Evolutionary conservation across 1,284 basidiomycete species (phyloP), one percentile per base, ranked within the genome.

Genomic region (Papiliotrema laurentii): DNA sequence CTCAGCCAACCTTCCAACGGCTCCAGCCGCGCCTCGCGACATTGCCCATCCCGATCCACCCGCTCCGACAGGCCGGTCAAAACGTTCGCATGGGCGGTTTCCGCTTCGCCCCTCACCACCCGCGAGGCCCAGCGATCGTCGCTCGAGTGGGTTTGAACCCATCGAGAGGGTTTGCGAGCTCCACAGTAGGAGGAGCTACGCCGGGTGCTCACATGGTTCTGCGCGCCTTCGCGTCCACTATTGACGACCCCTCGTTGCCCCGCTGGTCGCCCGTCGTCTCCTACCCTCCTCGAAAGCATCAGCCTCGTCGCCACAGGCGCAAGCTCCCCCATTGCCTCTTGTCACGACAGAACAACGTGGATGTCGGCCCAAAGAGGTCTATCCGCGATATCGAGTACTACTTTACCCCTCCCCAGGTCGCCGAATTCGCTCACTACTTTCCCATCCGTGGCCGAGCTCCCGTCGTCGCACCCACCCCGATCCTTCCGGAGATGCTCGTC

Each of bases 191-290:
- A 0, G 53, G 60, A 3, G 39, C 50, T 5, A 49, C 16, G 27
- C 27, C 30, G n/a, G 16, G 16, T 30, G 56, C 64, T 4, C 66
- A 66, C 31, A 53, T 71, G 24, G 59, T 51, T 3, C 53, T 71
- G 0, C 52, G 69, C 27, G 66, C 69, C 2, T 60, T 71, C 18
- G n/a, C n/a, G n/a, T n/a, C n/a, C n/a, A n/a, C n/a, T n/a, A n/a
- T n/a, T n/a, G n/a, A n/a, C n/a, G n/a, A n/a, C n/a, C n/a, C n/a
- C n/a, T n/a, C n/a, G n/a, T n/a, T n/a, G n/a, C n/a, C n/a, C n/a
- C n/a, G n/a, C n/a, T n/a, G n/a, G n/a, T n/a, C n/a, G n/a, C n/a
- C n/a, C n/a, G n/a, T n/a, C n/a, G n/a, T n/a, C 9, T 63, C 69
- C 3, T 68, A 68, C 49, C 24, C 48, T 5, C 45, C 40, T 13